These are phyloP conservation scores for Hymenochaete sp. DNA, from an alignment of 1,284 basidiomycete species.

Conservation along the genomic window DNA sequence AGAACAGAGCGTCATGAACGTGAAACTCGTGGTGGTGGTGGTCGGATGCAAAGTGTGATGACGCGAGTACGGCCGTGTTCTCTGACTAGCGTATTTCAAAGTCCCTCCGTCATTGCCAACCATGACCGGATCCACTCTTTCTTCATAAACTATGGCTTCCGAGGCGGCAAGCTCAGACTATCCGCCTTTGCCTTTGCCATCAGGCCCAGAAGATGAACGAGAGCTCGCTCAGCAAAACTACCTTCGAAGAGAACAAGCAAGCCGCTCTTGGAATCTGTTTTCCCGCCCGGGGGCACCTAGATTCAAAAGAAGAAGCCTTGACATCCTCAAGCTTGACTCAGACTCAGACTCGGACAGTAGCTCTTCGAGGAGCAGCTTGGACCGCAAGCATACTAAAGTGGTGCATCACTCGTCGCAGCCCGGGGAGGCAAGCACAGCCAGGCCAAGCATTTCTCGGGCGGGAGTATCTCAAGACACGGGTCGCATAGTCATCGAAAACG, in stretches of 20 bases:
- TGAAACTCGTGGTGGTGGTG: not conserved
- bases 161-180: not conserved
- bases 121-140: not conserved
- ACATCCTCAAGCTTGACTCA: too few species aligned
- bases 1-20: not conserved
- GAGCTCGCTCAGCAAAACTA: constrained; percentile 11
- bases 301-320: too few species aligned
- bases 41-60: too few species aligned
- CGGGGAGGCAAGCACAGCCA: not conserved
- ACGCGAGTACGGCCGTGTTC: constrained; percentile 7
- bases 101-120: not conserved
- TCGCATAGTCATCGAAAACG: not conserved
- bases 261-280: constrained; percentile 12
- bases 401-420: constrained; percentile 1
- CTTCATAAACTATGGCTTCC: not conserved
- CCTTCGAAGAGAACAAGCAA: constrained; percentile 8
- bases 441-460: not conserved
- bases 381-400: too few species aligned
- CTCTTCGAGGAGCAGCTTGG: too few species aligned
- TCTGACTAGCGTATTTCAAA: not conserved
- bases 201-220: constrained; percentile 13
- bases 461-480: not conserved
- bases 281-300: too few species aligned
- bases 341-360: not conserved
- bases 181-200: constrained; percentile 10